Percentiles rank a stretch among this genome's conserved stretches.
Conservation (phyloP, 2,329 filamentous ascomycete genomes). For the Ophiocordyceps camponoti-saundersi region DNA sequence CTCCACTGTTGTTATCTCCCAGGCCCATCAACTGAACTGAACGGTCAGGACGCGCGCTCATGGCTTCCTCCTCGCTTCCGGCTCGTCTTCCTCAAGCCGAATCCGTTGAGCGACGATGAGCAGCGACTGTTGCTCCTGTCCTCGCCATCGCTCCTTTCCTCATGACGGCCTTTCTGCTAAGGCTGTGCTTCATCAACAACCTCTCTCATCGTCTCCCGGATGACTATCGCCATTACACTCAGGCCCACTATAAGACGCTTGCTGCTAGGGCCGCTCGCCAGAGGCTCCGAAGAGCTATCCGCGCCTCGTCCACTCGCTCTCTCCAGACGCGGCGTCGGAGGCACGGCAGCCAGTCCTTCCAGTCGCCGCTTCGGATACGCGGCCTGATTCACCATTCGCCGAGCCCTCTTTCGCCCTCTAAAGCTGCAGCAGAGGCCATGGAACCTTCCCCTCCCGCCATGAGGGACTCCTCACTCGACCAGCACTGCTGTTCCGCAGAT, state of each 20-base stretch:
- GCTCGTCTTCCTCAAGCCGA: not conserved
- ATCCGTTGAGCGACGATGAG: not conserved
- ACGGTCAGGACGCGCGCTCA: not conserved
- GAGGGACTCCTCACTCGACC: not conserved
- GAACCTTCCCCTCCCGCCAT: not conserved
- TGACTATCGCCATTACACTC: constrained; percentile 24
- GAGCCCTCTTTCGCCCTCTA: not conserved
- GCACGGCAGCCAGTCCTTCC: constrained; percentile 3
- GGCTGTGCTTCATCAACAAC: constrained; percentile 28
- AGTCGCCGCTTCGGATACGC: constrained; percentile 3
- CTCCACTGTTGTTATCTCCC: not conserved
- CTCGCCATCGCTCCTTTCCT: constrained; percentile 8
- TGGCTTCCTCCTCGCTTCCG: not conserved
- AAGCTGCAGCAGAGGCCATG: not conserved
- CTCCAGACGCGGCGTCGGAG: constrained; percentile 13
- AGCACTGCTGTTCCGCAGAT: not conserved
- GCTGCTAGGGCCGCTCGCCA: constrained; percentile 24
- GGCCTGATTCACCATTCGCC: not conserved
- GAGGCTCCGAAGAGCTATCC: constrained; percentile 19
- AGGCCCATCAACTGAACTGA: not conserved
- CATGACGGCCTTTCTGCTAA: constrained; percentile 31
- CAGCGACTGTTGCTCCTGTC: constrained; percentile 4
- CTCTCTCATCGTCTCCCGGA: constrained; percentile 26
- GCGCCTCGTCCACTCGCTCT: constrained; percentile 18
- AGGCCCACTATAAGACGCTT: constrained; percentile 20